Evolutionary conservation across 1,139 yeast genomes (phyloP).

Genomic region (Lodderomyces orthopsilosis): DNA sequence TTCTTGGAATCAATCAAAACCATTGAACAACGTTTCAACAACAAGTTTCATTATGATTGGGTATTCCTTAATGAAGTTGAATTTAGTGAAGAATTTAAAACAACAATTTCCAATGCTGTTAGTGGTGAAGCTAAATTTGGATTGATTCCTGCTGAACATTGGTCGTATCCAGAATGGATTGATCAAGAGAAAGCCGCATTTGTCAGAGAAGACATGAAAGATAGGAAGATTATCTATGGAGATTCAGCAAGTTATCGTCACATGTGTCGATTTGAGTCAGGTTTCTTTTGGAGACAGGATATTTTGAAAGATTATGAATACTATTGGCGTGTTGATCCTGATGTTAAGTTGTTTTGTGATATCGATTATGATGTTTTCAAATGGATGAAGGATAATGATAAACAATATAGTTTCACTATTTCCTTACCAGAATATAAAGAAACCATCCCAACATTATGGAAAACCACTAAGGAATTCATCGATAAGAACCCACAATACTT

Average conservation of each 20-base stretch:
- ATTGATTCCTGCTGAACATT: conserved; percentile 43
- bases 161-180: conserved; percentile 57
- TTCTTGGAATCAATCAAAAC: conserved; percentile 41
- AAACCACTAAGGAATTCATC: conserved; percentile 66
- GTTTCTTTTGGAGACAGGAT: conserved; percentile 81
- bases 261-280: conserved; percentile 92
- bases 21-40: conserved; percentile 46
- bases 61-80: conserved; percentile 45
- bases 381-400: conserved; percentile 72
- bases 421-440: conserved; percentile 79
- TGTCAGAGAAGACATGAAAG: conserved; percentile 49
- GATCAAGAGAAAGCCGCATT: conserved; percentile 56
- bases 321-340: conserved; percentile 96
- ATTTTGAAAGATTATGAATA: conserved; percentile 70
- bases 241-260: conserved; percentile 63
- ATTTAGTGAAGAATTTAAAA: conserved; percentile 40
- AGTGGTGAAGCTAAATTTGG: conserved; percentile 46
- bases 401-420: conserved; percentile 76
- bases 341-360: conserved; percentile 73
- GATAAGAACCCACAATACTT: conserved; percentile 63
- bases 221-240: conserved; percentile 58
- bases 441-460: conserved; percentile 83
- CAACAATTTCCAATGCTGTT: conserved; percentile 30
- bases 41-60: conserved; percentile 45
- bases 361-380: conserved; percentile 79